Evolutionary conservation across 768 basidiomycete species (phyloP).

Genomic region (Tylopilus rubrobrunneus): DNA sequence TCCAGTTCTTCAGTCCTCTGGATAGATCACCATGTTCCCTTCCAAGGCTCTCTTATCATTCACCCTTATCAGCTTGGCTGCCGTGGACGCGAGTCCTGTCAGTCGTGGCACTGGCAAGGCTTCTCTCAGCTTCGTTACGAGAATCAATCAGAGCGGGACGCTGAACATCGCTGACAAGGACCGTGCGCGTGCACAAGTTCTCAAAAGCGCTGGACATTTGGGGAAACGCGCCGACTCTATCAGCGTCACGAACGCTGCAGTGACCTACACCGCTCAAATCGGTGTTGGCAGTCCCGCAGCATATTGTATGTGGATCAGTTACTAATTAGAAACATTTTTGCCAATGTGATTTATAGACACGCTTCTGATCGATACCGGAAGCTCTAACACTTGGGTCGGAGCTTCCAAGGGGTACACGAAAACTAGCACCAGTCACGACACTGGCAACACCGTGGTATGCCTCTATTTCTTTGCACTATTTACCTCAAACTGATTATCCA

Average conservation of each 20-base stretch:
- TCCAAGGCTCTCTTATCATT: conserved; percentile 12
- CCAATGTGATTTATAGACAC: conserved; percentile 17
- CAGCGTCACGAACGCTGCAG: conserved; percentile 17
- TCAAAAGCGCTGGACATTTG: conserved; percentile 24
- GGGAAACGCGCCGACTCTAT: conserved; percentile 4
- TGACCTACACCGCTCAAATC: conserved; percentile 26
- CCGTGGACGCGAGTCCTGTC: conserved; percentile 16
- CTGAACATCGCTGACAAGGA: conserved; percentile 11
- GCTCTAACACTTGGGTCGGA: conserved; percentile 27
- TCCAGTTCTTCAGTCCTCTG: neutral
- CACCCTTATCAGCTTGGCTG: conserved; percentile 10
- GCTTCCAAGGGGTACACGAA: conserved; percentile 25
- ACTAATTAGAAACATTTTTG: no score
- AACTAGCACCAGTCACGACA: conserved; percentile 26
- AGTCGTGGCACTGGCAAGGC: conserved; percentile 6
- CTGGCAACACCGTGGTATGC: conserved; percentile 11
- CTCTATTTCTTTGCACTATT: neutral
- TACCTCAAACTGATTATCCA: neutral
- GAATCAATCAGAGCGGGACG: conserved; percentile 9
- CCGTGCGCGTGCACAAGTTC: conserved; percentile 1
- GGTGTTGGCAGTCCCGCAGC: conserved; percentile 19
- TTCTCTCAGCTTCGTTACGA: conserved; percentile 15
- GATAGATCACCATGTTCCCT: conserved; percentile 12
- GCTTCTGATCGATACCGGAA: conserved; percentile 27
- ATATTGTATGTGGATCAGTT: conserved; percentile 7